A percentile compares a stretch with the other conserved stretches of the same genome.
Conservation (phyloP, 2,329 filamentous ascomycete genomes). For the Seiridium unicorne region DNA sequence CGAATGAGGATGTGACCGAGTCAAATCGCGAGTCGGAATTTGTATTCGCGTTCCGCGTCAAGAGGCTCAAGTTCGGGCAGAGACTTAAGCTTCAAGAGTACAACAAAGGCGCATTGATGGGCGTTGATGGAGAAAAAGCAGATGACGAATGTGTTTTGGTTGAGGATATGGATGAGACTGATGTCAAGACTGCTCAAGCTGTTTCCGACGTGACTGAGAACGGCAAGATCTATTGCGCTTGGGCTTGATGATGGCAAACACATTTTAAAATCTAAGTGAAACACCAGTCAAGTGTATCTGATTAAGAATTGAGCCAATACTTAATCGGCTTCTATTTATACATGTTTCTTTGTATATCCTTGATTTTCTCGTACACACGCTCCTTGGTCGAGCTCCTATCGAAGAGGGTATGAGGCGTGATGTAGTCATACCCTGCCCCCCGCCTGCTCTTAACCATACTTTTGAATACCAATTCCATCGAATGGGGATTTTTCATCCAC, state of each 20-base stretch:
- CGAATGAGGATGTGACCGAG: conserved; percentile 21
- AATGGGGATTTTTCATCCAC: conserved; percentile 5
- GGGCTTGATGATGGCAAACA: conserved; percentile 13
- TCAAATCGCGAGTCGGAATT: conserved; percentile 22
- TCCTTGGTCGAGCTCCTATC: conserved; percentile 4
- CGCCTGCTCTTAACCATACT: conserved; percentile 9
- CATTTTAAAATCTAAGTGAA: not conserved
- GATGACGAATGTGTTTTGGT: conserved; percentile 20
- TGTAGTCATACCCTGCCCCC: conserved; percentile 12
- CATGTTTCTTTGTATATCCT: not conserved
- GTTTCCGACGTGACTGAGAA: conserved; percentile 21
- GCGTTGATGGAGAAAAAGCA: conserved; percentile 15
- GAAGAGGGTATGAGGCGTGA: conserved; percentile 11
- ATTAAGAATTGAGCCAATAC: not conserved
- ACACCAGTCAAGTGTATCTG: not conserved
- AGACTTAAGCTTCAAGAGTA: conserved; percentile 22
- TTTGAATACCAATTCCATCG: conserved; percentile 10
- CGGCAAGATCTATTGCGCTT: conserved; percentile 19
- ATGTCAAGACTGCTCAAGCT: conserved; percentile 17
- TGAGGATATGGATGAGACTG: conserved; percentile 22
- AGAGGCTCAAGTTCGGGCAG: conserved; percentile 22
- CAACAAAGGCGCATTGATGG: conserved; percentile 22
- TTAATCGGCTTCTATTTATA: not conserved
- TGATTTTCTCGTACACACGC: not conserved
- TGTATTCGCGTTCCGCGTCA: conserved; percentile 24